Percentiles rank a stretch among this genome's conserved stretches.
phyloP scores from a whole-genome alignment of 208 protist species.

The Phytomonas sp. region DNA sequence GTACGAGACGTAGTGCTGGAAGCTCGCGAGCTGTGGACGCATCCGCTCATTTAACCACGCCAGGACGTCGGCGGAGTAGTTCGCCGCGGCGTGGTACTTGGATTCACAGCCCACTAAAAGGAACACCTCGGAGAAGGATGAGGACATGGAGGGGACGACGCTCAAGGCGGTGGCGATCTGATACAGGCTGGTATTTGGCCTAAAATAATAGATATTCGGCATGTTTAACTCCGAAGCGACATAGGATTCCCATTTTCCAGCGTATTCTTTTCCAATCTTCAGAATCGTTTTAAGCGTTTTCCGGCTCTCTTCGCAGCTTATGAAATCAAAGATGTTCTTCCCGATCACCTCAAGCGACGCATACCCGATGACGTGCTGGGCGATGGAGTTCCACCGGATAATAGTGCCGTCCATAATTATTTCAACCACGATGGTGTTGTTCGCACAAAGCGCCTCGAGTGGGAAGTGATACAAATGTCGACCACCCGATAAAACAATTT shows the following conservation, averaged over 20 bases:
- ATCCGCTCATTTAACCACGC: constrained; percentile 64
- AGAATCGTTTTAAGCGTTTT: constrained; percentile 40
- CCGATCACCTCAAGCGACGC: constrained; percentile 51
- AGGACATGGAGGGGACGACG: constrained; percentile 56
- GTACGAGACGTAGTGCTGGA: constrained; percentile 44
- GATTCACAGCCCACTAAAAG: constrained; percentile 69
- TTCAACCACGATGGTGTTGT: constrained; percentile 53
- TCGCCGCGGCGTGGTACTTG: constrained; percentile 52
- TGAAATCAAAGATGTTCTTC: constrained; percentile 59
- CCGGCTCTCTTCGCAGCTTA: constrained; percentile 34
- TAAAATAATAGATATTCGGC: constrained; percentile 52
- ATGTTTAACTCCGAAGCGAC: constrained; percentile 28
- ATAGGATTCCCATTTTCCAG: constrained; percentile 67
- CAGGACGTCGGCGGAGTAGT: constrained; percentile 63
- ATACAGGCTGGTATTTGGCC: constrained; percentile 52
- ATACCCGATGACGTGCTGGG: constrained; percentile 53
- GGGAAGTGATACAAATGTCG: constrained; percentile 77
- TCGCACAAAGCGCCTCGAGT: constrained; percentile 30
- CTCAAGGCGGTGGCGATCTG: constrained; percentile 54
- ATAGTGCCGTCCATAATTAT: constrained; percentile 81
- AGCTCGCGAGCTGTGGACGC: constrained; percentile 61
- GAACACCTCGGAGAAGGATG: constrained; percentile 53
- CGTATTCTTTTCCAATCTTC: constrained; percentile 28
- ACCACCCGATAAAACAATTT: constrained; percentile 78
- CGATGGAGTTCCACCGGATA: constrained; percentile 73